Percentiles rank a stretch among this genome's conserved stretches.
Conservation (phyloP, 2,329 filamentous ascomycete species). For the Talaromyces islandicus region DNA sequence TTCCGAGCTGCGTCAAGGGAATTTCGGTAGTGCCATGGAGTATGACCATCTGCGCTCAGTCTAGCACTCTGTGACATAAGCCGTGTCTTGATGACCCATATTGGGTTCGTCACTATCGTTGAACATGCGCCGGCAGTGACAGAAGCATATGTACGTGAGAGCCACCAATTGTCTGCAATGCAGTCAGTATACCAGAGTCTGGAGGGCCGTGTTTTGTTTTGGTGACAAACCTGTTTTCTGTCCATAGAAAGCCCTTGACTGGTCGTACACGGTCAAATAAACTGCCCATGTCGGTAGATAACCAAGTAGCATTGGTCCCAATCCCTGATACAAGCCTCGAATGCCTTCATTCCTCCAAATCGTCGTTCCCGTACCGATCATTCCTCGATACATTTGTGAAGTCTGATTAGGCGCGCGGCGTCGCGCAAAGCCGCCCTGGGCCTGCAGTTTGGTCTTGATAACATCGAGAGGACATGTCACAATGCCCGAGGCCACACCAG, state of each 20-base stretch:
- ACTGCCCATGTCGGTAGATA: constrained; percentile 98
- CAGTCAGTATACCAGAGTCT: not conserved
- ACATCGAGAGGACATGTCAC: constrained; percentile 97
- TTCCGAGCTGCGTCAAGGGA: constrained; percentile 89
- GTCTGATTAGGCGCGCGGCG: constrained; percentile 34
- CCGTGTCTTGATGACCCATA: constrained; percentile 98
- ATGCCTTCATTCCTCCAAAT: constrained; percentile 89
- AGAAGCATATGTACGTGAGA: constrained; percentile 82
- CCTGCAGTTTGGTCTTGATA: constrained; percentile 97
- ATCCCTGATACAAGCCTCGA: constrained; percentile 82
- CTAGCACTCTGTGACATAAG: constrained; percentile 82
- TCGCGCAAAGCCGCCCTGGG: constrained; percentile 73
- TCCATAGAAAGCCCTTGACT: constrained; percentile 69
- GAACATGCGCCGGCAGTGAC: constrained; percentile 87
- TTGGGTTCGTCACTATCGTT: constrained; percentile 91
- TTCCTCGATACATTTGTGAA: constrained; percentile 67
- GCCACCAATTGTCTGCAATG: constrained; percentile 61
- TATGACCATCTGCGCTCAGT: constrained; percentile 45
- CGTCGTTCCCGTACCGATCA: constrained; percentile 75
- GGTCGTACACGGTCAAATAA: constrained; percentile 94
- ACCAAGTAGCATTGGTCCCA: constrained; percentile 90
- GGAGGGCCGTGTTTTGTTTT: not conserved
- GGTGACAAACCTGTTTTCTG: constrained; percentile 52
- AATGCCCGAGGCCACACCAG: constrained; percentile 86
- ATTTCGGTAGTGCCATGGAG: constrained; percentile 78